Base-by-base conservation (phyloP, 164 flowering plant species). In the Kingdonia uniflora region DNA sequence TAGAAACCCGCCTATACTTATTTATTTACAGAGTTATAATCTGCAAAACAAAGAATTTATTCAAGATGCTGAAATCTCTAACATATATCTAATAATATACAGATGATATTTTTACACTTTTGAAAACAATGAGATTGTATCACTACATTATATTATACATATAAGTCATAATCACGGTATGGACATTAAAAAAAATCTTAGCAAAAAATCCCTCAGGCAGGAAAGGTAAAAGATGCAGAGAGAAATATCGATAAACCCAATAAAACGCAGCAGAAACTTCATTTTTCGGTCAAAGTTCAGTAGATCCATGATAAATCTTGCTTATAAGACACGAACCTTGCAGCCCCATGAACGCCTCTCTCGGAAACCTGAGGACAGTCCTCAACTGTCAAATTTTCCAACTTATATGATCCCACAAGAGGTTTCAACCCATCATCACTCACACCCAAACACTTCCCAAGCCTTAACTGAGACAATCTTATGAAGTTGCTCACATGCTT, bases 291-390 rank as follows among this genome's bases (percentile, higher is more conserved):
- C 22, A 5, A 53, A 49, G 22, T 39, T 68, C 46, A 80, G 57
- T 54, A 75, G 79, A 80, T 74, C 90, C 96, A 84, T 43, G 87
- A 76, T 62, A 80, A 61, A 64, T 82, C 88, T 49, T 79, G 90
- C 77, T 65, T 76, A 62, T 74, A 85, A 12, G 77, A 69, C 2
- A 81, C 71, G 15, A 68, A 62, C 51, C 49, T 70, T 14, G 96
- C 94, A 57, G 80, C 69, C 13, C 90, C 85, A 41, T 70, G 78
- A 53, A 81, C 61, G 24, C 90, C 90, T 46, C 78, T 72, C 54
- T 74, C 80, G 2, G 85, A 79, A 49, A 88, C 68, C 63, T 69
- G 88, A 57, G 91, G 91, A 43, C 94, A 88, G 66, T 81, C 86
- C 55, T 87, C 86, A 22, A 88, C 84, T 10, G 61, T 63, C 55